Evolutionary conservation across 2,329 filamentous ascomycete genomes (phyloP).

Genomic region (Trichoderma atrobrunneum): DNA sequence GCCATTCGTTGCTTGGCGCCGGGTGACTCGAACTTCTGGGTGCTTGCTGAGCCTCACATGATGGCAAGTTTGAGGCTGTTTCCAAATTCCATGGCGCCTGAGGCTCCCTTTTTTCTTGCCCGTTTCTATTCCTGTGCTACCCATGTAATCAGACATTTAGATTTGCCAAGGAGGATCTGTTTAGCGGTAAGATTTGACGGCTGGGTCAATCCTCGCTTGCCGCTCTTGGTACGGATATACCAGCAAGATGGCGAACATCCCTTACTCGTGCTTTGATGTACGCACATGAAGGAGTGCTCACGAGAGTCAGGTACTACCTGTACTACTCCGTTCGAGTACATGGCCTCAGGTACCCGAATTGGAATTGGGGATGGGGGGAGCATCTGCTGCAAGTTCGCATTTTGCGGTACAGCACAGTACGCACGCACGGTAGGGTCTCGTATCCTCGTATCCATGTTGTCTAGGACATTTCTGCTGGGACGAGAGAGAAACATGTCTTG

Average conservation of each 20-base stretch:
- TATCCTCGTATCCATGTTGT: constrained; percentile 4
- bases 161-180: constrained; percentile 7
- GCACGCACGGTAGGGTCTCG: neutral
- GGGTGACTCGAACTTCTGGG: neutral
- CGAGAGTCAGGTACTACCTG: neutral
- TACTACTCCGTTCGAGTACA: neutral
- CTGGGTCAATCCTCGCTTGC: neutral
- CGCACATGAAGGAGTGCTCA: neutral
- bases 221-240: neutral
- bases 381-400: neutral
- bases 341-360: neutral
- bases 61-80: neutral
- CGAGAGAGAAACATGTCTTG: constrained; percentile 4
- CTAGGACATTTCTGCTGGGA: neutral
- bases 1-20: neutral
- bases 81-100: neutral
- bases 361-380: neutral
- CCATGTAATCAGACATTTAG: neutral
- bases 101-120: neutral
- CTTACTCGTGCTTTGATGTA: neutral
- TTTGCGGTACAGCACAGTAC: neutral
- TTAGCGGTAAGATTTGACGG: neutral
- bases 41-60: neutral
- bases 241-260: neutral
- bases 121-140: neutral